Base-by-base conservation (phyloP, 495 filamentous ascomycete genomes). In the Aspergillus conjunctus region DNA sequence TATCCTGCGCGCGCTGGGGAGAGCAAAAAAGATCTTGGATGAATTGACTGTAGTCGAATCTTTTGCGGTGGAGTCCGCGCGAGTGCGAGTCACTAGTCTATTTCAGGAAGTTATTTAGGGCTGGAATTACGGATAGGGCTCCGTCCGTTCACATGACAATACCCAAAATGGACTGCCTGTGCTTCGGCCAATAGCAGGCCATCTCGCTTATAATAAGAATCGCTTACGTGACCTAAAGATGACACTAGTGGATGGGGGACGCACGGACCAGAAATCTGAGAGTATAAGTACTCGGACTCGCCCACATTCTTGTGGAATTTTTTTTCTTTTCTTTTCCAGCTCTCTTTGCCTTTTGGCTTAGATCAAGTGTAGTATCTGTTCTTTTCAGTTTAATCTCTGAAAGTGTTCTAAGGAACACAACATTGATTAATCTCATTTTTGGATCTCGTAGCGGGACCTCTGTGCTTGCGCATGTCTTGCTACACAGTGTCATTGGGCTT, bases 281-380 rank as follows among this genome's bases (percentile, higher is more conserved):
- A 0, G 26, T 72, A 77, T 81, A 81, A 68, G 78, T 61, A 62
- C 43, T 31, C 26, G 37, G 18, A 26, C 33, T 52, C 62, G 14
- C 66, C 63, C 56, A 32, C 57, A 59, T 3, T 39, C n/a, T 61
- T 73, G 74, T 69, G 45, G 26, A 49, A 59, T 64, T 73, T 75
- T 74, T 71, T 74, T 78, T 72, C 73, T 74, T 80, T 76, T 76
- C 71, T 80, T 79, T 64, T 78, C 72, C 71, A 83, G 78, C 77
- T 83, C 78, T 83, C 81, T 79, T 82, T 82, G 77, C 75, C 79
- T 74, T 75, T 78, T 80, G 76, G 80, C 81, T 80, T 77, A 94
- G 91, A 93, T 94, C 91, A 93, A 93, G 91, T 94, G 90, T 94
- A 93, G 91, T 94, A 96, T 94, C 91, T 95, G 91, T 95, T 95